A percentile compares a stretch with the other conserved stretches of the same genome.
These are phyloP conservation scores for Ziziphus jujuba DNA, from an alignment of 306 rosid species.

Conservation along the genomic window DNA sequence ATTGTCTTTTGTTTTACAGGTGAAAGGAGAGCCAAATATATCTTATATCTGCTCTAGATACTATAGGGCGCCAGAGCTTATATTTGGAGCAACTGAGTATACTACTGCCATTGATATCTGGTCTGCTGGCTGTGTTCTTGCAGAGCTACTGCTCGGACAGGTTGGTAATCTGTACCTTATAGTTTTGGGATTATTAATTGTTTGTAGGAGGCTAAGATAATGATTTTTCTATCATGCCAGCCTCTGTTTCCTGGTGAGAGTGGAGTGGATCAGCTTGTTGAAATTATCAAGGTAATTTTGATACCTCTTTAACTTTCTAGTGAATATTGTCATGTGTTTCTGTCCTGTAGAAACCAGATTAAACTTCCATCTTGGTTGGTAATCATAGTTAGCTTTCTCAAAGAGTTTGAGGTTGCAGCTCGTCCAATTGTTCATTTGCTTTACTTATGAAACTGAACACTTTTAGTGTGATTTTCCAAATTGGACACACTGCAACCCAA, in stretches of 20 bases:
- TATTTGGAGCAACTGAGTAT: constrained; percentile 98
- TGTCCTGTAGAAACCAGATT: too few relatives aligned
- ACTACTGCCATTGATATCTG: constrained; percentile 90
- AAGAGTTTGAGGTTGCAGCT: too few relatives aligned
- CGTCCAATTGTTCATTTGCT: too few relatives aligned
- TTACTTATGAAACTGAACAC: too few relatives aligned
- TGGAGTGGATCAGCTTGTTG: constrained; percentile 98
- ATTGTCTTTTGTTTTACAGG: constrained; percentile 48
- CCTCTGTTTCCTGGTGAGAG: constrained; percentile 98
- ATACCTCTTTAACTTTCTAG: constrained; percentile 5
- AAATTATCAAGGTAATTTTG: constrained; percentile 82
- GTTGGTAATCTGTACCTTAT: constrained; percentile 40
- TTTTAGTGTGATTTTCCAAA: too few relatives aligned
- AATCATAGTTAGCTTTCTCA: too few relatives aligned
- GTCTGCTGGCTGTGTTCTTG: constrained; percentile 98
- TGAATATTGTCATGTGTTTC: not conserved
- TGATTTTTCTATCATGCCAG: constrained; percentile 37
- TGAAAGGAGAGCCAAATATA: constrained; percentile 96
- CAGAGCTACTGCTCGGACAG: constrained; percentile 96
- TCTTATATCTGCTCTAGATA: constrained; percentile 96
- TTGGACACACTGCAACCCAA: too few relatives aligned
- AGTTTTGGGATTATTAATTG: constrained; percentile 4
- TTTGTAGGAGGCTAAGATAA: constrained; percentile 9
- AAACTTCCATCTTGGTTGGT: too few relatives aligned
- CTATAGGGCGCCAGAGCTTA: constrained; percentile 96